Evolutionary conservation across 768 basidiomycete genomes (phyloP).

Genomic region (Rhizopogon salebrosus): DNA sequence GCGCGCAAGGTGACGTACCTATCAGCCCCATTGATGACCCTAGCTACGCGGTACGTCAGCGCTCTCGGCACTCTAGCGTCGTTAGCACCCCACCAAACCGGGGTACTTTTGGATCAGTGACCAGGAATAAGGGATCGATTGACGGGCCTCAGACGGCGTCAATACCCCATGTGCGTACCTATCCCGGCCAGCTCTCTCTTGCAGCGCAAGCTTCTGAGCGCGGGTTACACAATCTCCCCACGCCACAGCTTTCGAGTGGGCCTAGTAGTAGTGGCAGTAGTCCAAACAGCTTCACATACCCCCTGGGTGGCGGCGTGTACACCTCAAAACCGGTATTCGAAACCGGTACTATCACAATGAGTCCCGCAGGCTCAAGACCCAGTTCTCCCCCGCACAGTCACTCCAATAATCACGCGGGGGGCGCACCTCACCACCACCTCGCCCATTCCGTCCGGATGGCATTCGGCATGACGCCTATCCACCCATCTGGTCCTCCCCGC

Average conservation of each 20-base stretch:
- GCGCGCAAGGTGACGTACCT: constrained; percentile 19
- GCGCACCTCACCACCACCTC: constrained; percentile 53
- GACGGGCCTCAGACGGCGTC: constrained; percentile 25
- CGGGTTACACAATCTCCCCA: constrained; percentile 34
- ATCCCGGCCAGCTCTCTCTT: constrained; percentile 27
- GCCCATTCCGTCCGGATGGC: constrained; percentile 83
- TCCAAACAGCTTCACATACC: constrained; percentile 47
- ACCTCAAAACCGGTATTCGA: constrained; percentile 20
- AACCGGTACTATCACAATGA: constrained; percentile 28
- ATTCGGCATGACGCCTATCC: constrained; percentile 90
- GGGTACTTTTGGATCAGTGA: constrained; percentile 20
- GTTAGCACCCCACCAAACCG: constrained; percentile 34
- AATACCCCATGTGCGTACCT: constrained; percentile 27
- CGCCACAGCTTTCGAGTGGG: constrained; percentile 61
- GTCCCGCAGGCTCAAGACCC: constrained; percentile 54
- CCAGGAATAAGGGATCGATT: constrained; percentile 25
- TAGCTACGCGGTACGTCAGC: constrained; percentile 19
- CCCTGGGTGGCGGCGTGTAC: constrained; percentile 18
- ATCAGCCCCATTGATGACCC: constrained; percentile 31
- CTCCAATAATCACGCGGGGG: constrained; percentile 8
- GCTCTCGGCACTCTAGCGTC: constrained; percentile 25
- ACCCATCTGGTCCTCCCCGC: constrained; percentile 27
- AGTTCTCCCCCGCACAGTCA: constrained; percentile 48
- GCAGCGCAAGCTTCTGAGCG: constrained; percentile 19
- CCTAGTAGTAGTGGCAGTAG: constrained; percentile 62